Evolutionary conservation across 192 early-diverging fungal genomes (phyloP).

Genomic region (Coemansia furcata): DNA sequence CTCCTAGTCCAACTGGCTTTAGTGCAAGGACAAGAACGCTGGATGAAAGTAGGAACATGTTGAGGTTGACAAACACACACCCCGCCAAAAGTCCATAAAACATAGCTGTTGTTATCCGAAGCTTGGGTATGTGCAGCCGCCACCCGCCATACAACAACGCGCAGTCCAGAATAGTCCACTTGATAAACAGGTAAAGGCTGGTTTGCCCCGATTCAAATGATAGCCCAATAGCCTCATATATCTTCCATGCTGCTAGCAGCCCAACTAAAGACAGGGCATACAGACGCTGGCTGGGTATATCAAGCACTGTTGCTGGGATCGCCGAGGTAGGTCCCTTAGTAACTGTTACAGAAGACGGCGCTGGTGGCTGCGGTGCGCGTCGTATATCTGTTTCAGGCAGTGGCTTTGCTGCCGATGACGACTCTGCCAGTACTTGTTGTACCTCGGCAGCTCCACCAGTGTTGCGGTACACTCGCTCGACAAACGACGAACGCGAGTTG

Average conservation of each 20-base stretch:
- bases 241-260: constrained; percentile 37
- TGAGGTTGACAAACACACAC: constrained; percentile 31
- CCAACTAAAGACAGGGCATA: constrained; percentile 26
- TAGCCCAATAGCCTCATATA: constrained; percentile 26
- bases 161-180: constrained; percentile 42
- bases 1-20: constrained; percentile 35
- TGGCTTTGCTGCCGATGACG: neutral
- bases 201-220: constrained; percentile 11
- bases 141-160: constrained; percentile 30
- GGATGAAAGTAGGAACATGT: constrained; percentile 38
- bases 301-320: constrained; percentile 30
- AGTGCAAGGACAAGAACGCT: constrained; percentile 40
- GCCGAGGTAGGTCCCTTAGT: constrained; percentile 21
- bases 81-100: constrained; percentile 15
- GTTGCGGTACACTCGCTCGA: constrained; percentile 46
- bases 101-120: constrained; percentile 7
- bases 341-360: neutral
- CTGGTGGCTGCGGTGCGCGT: constrained; percentile 7
- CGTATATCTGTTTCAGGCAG: neutral
- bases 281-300: constrained; percentile 45
- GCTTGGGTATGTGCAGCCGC: constrained; percentile 29
- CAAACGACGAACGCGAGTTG: constrained; percentile 25
- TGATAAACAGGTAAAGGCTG: constrained; percentile 34
- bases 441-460: constrained; percentile 10
- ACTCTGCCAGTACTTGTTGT: neutral